Base-by-base conservation (phyloP, 495 filamentous ascomycete species). In the Podospora comata region DNA sequence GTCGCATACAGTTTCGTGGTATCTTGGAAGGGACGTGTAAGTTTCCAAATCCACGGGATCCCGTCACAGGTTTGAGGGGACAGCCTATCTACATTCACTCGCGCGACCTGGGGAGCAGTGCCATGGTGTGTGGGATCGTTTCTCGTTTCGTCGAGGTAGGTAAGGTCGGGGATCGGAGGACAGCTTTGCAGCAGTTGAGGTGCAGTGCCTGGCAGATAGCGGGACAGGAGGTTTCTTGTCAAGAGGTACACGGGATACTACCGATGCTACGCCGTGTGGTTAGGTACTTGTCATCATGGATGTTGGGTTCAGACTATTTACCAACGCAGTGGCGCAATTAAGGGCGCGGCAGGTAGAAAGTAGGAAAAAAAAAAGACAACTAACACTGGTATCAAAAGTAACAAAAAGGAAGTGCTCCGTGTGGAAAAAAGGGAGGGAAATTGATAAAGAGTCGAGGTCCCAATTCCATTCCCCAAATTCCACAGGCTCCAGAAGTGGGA, bases 101-200 rank as follows among this genome's bases (percentile, higher is more conserved):
- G 71, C 70, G 73, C 39, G 66, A 54, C 66, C 70, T 63, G 65
- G 57, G 61, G 68, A 62, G 66, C 30, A 69, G 62, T 69, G 62
- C 71, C 74, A 74, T 76, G 39, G 28, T 71, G 64, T 69, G 60
- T 32, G 32, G 32, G n/a, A 7, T 32, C 23, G 23, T 23, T 23
- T 23, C 23, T 48, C 55, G 61, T 28, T 32, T n/a, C 30, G 32
- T 63, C 32, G 27, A 19, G 32, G 27, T 19, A 3, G 61, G 30
- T n/a, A 11, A 19, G 32, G 27, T 19, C 15, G 61, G 30, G 30
- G 61, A 63, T 39, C 27, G 18, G 27, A 34, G 27, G 7, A 9
- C n/a, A 20, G 55, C 18, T 23, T 1, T 23, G 23, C 23, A 23
- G 23, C 23, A 23, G 23, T 23, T 23, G 23, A 23, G 23, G 23